Percentiles rank a stretch among this genome's conserved stretches.
Conservation (phyloP, 164 flowering plant species). For the Annona squamosa region DNA sequence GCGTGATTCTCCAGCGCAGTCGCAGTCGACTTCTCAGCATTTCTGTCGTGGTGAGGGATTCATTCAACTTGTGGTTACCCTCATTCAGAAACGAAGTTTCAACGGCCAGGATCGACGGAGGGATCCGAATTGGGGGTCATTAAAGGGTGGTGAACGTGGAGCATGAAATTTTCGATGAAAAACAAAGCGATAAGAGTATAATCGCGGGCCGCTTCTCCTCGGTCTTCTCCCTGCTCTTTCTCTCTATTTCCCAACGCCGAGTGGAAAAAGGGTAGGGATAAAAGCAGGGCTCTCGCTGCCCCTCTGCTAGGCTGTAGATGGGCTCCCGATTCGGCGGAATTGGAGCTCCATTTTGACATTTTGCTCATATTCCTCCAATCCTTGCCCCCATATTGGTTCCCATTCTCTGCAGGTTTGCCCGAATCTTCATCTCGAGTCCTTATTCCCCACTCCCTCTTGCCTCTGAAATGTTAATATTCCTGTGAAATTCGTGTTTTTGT, state of each 20-base stretch:
- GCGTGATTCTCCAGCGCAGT: no score
- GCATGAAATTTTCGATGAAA: no score
- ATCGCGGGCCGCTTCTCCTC: not conserved
- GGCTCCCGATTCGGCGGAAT: slow-evolving; percentile 3
- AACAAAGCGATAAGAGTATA: not conserved
- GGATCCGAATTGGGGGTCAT: no score
- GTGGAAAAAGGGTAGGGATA: not conserved
- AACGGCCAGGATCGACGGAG: no score
- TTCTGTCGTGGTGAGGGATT: no score
- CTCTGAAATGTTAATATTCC: no score
- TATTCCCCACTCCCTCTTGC: no score
- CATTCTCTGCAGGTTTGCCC: not conserved
- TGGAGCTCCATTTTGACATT: not conserved
- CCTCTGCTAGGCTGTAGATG: not conserved
- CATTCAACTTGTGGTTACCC: no score
- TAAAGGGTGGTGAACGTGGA: no score
- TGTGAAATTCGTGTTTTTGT: no score
- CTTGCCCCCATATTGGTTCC: not conserved
- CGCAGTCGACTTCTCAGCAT: no score
- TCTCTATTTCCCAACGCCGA: not conserved
- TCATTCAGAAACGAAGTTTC: no score
- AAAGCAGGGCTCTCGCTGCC: not conserved
- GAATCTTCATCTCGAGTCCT: not conserved
- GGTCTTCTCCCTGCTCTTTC: not conserved
- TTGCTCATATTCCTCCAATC: not conserved